Base-by-base conservation (phyloP, 129 eudicot genomes). In the Flaveria linearis region DNA sequence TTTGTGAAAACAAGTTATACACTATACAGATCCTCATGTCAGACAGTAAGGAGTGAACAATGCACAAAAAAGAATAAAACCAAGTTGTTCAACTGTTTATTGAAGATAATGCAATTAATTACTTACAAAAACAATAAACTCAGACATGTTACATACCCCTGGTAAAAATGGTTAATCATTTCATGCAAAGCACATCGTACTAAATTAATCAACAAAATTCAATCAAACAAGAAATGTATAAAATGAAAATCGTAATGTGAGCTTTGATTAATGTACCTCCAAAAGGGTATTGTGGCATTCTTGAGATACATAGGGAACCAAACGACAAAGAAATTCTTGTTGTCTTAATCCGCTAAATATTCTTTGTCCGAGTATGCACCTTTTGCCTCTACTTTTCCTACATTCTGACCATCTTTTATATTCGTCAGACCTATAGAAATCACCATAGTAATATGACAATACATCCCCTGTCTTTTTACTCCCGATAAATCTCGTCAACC, bases 291-390 rank as follows among this genome's bases (percentile, higher is more conserved):
- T 71, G 55, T 81, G 83, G 72, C 82, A 64, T 65, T 89, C 87
- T 69, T 82, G 83, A 22, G 93, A 81, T 4, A 84, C 77, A 39
- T 36, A 67, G 0, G 78, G 84, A 55, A 71, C 39, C 78, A 92
- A 58, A 72, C 96, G 92, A 82, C 82, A 81, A 42, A 85, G 71
- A 36, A 92, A 82, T 26, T 92, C 91, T 43, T 89, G 89, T 61
- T 80, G 92, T 84, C 93, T 89, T 67, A 55, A 69, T 30, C 92
- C 91, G 63, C 86, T 82, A 78, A 92, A 92, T 20, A 92, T 46
- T 81, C 86, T 80, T 66, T 74, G 72, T 45, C 96, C 97, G 64
- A 68, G 68, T 2, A 75, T 74, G 78, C 90, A 68, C 73, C 72
- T 89, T 78, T 30, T 86, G 60, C 82, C 82, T 78, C 82, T 87